Evolutionary conservation across 257 asterid species (phyloP).

Genomic region (Solanum arcanum): DNA sequence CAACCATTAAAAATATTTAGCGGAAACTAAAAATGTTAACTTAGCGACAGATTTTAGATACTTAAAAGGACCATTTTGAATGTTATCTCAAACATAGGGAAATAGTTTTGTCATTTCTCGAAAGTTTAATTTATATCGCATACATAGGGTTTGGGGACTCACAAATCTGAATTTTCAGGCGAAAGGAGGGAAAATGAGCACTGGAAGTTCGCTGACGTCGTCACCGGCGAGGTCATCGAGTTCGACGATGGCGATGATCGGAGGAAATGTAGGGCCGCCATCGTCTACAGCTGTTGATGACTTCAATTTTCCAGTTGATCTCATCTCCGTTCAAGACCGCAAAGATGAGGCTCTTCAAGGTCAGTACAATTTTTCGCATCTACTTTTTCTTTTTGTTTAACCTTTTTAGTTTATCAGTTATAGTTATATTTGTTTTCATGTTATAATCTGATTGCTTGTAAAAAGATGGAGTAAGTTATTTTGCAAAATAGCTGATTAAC

Average conservation of each 20-base stretch:
- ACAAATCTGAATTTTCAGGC: not conserved
- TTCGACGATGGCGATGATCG: conserved; percentile 25
- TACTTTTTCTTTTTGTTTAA: not conserved
- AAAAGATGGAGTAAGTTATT: not conserved
- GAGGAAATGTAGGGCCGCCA: not conserved
- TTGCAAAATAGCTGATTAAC: not conserved
- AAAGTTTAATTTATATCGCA: not conserved
- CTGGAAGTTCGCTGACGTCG: conserved; percentile 24
- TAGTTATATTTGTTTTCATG: not conserved
- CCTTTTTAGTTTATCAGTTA: not conserved
- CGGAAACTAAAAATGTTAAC: not conserved
- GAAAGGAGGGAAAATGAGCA: conserved; percentile 19
- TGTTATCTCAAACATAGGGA: not conserved
- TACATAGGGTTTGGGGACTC: not conserved
- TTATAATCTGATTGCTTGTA: not conserved
- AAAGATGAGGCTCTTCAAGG: conserved; percentile 56
- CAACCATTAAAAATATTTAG: no score
- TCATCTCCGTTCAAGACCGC: conserved; percentile 56
- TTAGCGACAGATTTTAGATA: not conserved
- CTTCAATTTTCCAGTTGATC: conserved; percentile 32
- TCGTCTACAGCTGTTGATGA: conserved; percentile 29
- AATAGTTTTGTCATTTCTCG: not conserved
- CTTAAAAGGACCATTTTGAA: not conserved
- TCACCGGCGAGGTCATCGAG: conserved; percentile 35
- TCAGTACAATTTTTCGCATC: not conserved